Evolutionary conservation across 1,284 basidiomycete genomes (phyloP).

Genomic region (Tetrapyrgos nigripes): DNA sequence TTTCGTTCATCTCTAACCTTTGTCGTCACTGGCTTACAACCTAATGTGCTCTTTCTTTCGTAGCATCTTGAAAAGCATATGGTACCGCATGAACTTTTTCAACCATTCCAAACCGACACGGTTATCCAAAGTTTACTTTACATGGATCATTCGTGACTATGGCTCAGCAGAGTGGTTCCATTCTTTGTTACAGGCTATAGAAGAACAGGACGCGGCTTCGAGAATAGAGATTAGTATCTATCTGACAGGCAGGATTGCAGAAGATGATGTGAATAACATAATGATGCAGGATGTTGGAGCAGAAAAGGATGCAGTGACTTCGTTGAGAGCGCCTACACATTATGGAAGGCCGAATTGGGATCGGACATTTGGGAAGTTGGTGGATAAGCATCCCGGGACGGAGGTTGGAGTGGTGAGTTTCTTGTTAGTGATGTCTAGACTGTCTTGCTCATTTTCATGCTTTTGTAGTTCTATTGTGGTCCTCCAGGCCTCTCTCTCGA

Average conservation of each 20-base stretch:
- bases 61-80: slow-evolving; percentile 90
- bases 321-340: slow-evolving; percentile 88
- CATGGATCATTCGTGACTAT: slow-evolving; percentile 90
- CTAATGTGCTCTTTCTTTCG: not conserved
- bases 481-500: slow-evolving; percentile 72
- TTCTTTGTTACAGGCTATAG: slow-evolving; percentile 88
- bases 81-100: slow-evolving; percentile 91
- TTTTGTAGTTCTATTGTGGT: slow-evolving; percentile 78
- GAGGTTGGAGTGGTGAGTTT: slow-evolving; percentile 80
- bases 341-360: slow-evolving; percentile 96
- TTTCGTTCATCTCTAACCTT: slow-evolving; percentile 22
- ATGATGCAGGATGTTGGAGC: slow-evolving; percentile 89
- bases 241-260: slow-evolving; percentile 86
- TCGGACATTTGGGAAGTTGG: slow-evolving; percentile 77
- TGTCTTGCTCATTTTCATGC: slow-evolving; percentile 4
- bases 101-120: slow-evolving; percentile 74
- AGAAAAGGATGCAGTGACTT: slow-evolving; percentile 87
- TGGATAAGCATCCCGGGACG: slow-evolving; percentile 81
- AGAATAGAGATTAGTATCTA: slow-evolving; percentile 92
- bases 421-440: not conserved
- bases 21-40: not conserved
- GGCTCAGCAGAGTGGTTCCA: slow-evolving; percentile 92
- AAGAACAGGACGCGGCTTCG: slow-evolving; percentile 86
- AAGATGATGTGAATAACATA: slow-evolving; percentile 91
- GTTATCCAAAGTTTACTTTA: slow-evolving; percentile 86